These are phyloP conservation scores for California macrophylla DNA, from an alignment of 441 rosid species.

Conservation along the genomic window DNA sequence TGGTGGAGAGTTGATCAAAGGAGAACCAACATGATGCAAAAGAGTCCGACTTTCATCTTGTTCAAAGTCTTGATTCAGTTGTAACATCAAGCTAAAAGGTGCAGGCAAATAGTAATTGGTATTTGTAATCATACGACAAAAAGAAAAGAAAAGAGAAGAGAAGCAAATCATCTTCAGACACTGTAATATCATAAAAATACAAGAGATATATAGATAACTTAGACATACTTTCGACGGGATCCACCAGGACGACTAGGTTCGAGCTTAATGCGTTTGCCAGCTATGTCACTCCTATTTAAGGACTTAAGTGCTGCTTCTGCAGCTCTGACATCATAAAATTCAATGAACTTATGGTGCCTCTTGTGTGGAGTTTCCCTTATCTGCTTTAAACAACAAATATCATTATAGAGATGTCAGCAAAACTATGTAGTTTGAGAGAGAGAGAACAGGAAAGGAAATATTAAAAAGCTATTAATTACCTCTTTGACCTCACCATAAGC, in stretches of 20 bases:
- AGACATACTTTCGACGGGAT: constrained; percentile 64
- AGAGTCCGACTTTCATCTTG: constrained; percentile 53
- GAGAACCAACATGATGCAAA: constrained; percentile 63
- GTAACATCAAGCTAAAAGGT: constrained; percentile 54
- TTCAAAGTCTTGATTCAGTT: constrained; percentile 59
- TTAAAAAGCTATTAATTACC: constrained; percentile 30
- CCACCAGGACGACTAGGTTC: constrained; percentile 96
- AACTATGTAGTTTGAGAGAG: not conserved
- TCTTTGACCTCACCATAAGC: constrained; percentile 82
- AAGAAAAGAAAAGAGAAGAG: constrained; percentile 17
- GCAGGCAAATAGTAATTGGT: too few relatives aligned
- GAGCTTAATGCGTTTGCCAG: constrained; percentile 83
- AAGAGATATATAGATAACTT: too few relatives aligned
- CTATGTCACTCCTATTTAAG: constrained; percentile 73
- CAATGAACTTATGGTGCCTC: constrained; percentile 73
- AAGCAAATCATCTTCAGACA: too few relatives aligned
- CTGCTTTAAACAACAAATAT: constrained; percentile 30
- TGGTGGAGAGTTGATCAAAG: constrained; percentile 70
- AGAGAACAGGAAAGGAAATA: constrained; percentile 3
- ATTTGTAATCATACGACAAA: too few relatives aligned
- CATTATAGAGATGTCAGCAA: too few relatives aligned
- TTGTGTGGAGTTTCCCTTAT: constrained; percentile 81
- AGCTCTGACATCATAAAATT: constrained; percentile 76
- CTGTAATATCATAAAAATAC: too few relatives aligned
- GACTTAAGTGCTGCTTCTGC: constrained; percentile 77